Base-by-base conservation (phyloP, 169 alveolate genomes). In the Perkinsus chesapeaki region DNA sequence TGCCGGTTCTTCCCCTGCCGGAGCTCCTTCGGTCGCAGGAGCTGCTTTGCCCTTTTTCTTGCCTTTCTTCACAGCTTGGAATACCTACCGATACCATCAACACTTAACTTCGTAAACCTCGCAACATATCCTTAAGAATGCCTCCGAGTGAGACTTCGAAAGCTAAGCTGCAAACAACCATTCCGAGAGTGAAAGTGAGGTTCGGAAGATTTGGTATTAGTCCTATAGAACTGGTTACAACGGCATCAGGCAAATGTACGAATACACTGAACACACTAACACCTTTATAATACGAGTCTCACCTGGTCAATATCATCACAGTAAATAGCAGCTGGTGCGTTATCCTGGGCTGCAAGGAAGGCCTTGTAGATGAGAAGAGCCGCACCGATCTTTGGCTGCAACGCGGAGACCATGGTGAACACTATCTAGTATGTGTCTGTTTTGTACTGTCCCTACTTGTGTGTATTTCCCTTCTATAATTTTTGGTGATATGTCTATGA, bases 311-410 rank as follows among this genome's bases (percentile, higher is more conserved):
- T 96, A 48, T 98, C 97, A 93, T 98, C 98, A 92, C 97, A 96
- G 95, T 97, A 97, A 39, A 97, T 97, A 91, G 97, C 96, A 43
- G 99, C 96, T 20, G 99, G 99, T 47, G 97, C 97, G 95, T 95
- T 95, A 48, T 97, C 97, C 95, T 97, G 97, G 36, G 99, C 99
- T 23, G 95, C 96, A 90, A 96, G 95, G 95, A 98, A 96, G 90
- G 96, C 96, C 39, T 94, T 95, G 94, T 96, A 95, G 36, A 96
- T 92, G 73, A 94, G 91, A 92, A 94, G 93, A 37, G 96, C 93
- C 23, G 95, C 73, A 48, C 96, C 96, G 27, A 93, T 92, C 93
- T 96, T 97, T 39, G 96, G 94, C 92, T 95, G 31, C n/a, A n/a
- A 60, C 36, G 23, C 9, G 27, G 19, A 47, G 27, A 47, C 72